Percentiles rank a stretch among this genome's conserved stretches.
These are phyloP conservation scores for Phytopythium mirpurense DNA, from an alignment of 352 stramenopile species.

Conservation along the genomic window DNA sequence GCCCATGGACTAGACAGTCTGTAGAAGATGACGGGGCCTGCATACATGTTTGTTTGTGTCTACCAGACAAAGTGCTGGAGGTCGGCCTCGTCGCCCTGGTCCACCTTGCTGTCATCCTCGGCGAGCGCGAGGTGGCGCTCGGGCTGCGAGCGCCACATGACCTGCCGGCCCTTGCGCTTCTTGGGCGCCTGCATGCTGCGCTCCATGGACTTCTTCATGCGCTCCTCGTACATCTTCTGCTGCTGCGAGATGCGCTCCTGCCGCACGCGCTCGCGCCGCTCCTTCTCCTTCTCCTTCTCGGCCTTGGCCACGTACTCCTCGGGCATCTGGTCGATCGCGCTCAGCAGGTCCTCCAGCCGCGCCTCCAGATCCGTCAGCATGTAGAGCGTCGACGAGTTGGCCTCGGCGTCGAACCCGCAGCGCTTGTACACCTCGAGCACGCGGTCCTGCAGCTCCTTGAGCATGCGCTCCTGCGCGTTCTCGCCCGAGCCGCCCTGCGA, in stretches of 20 bases:
- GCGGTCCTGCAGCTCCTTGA: slow-evolving; percentile 87
- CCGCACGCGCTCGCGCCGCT: slow-evolving; percentile 87
- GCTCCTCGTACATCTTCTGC: slow-evolving; percentile 91
- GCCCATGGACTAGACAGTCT: no score
- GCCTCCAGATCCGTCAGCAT: slow-evolving; percentile 93
- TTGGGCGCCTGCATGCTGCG: slow-evolving; percentile 91
- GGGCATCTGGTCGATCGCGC: slow-evolving; percentile 90
- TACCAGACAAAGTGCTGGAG: slow-evolving; percentile 85
- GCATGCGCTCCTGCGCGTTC: slow-evolving; percentile 86
- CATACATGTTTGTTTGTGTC: not conserved
- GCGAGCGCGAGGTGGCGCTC: slow-evolving; percentile 69
- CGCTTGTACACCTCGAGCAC: slow-evolving; percentile 89
- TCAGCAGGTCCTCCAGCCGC: slow-evolving; percentile 88
- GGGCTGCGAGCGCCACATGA: slow-evolving; percentile 91
- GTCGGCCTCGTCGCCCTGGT: slow-evolving; percentile 78
- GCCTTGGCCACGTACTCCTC: slow-evolving; percentile 92
- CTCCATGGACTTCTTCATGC: slow-evolving; percentile 93
- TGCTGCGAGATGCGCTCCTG: slow-evolving; percentile 91
- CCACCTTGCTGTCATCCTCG: slow-evolving; percentile 75
- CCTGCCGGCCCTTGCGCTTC: slow-evolving; percentile 88
- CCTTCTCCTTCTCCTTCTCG: slow-evolving; percentile 95
- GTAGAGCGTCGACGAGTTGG: slow-evolving; percentile 89
- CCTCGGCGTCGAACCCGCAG: slow-evolving; percentile 91
- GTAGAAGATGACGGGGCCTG: no score
- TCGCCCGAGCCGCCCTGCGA: slow-evolving; percentile 70